A percentile compares a stretch with the other conserved stretches of the same genome.
Conservation (phyloP, 192 early-diverging fungal species). For the Gaertneriomyces semiglobifer region DNA sequence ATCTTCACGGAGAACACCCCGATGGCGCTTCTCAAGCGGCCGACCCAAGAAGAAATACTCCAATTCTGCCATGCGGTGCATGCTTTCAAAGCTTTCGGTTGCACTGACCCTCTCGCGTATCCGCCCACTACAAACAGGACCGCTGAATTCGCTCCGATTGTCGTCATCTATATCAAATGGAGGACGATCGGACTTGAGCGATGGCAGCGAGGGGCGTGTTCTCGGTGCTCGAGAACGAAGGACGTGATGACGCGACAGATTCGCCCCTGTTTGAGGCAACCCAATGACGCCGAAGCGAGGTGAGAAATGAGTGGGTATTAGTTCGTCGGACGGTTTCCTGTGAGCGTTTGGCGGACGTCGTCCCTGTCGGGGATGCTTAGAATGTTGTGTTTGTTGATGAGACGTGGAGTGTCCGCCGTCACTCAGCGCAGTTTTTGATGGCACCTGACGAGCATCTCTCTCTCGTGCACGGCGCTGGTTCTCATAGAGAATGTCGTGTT, state of each 20-base stretch:
- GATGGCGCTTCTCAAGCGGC: not conserved
- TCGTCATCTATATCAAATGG: too few relatives aligned
- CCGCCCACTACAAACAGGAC: too few relatives aligned
- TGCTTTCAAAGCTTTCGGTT: conserved; percentile 14
- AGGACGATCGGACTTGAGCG: not conserved
- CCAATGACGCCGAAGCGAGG: conserved; percentile 14
- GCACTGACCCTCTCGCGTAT: too few relatives aligned
- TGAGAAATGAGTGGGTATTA: not conserved
- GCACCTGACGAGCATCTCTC: not conserved
- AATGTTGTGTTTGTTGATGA: not conserved
- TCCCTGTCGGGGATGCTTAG: not conserved
- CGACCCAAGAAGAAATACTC: conserved; percentile 23
- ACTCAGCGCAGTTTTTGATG: not conserved
- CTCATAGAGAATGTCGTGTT: conserved; percentile 23
- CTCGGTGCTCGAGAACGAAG: not conserved
- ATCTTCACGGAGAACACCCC: conserved; percentile 12
- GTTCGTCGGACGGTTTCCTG: not conserved
- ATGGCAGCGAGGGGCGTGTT: not conserved
- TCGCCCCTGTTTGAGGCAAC: conserved; percentile 2
- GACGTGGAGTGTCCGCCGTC: not conserved
- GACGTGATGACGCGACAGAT: not conserved
- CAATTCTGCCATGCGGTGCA: conserved; percentile 17
- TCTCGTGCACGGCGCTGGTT: not conserved
- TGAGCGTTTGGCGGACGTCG: not conserved
- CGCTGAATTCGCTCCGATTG: too few relatives aligned